These are phyloP conservation scores for Chaetomiaceae sp. DNA, from an alignment of 2,329 filamentous ascomycete genomes.

Conservation along the genomic window DNA sequence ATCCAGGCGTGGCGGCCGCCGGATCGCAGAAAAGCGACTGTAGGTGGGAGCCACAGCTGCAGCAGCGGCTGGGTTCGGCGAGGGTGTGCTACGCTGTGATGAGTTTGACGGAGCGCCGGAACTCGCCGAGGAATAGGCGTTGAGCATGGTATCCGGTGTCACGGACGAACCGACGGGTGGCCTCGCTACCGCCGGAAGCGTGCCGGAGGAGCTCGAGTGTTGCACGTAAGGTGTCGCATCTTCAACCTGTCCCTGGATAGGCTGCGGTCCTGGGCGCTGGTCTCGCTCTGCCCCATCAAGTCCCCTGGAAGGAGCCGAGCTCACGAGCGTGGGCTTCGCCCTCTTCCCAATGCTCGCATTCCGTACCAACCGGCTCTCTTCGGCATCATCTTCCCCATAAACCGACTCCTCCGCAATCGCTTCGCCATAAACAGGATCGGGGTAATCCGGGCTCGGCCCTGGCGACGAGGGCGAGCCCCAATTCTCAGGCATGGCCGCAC, in stretches of 20 bases:
- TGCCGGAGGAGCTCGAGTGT: conserved; percentile 43
- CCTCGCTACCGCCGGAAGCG: conserved; percentile 33
- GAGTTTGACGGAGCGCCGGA: conserved; percentile 38
- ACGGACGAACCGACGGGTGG: conserved; percentile 28
- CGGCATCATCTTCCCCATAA: conserved; percentile 45
- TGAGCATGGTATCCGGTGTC: conserved; percentile 46
- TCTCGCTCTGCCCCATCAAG: conserved; percentile 28
- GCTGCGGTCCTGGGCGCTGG: conserved; percentile 35
- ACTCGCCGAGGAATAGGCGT: conserved; percentile 47
- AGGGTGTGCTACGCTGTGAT: conserved; percentile 19
- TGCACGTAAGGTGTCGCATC: conserved; percentile 46
- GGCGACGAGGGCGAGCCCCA: conserved; percentile 55
- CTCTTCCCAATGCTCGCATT: conserved; percentile 59
- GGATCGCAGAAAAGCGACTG: conserved; percentile 51
- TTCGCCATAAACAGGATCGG: conserved; percentile 50
- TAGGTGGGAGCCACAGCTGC: conserved; percentile 31
- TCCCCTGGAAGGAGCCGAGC: conserved; percentile 31
- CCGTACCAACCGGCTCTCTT: conserved; percentile 55
- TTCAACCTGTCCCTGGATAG: conserved; percentile 38
- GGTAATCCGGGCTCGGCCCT: conserved; percentile 41
- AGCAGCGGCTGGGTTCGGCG: conserved; percentile 25
- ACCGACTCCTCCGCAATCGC: conserved; percentile 44
- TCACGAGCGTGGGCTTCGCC: conserved; percentile 54
- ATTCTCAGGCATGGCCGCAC: conserved; percentile 64
- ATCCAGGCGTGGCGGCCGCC: conserved; percentile 69